phyloP scores from a whole-genome alignment of 1,139 yeast genomes.

The Protomyces inouyei region DNA sequence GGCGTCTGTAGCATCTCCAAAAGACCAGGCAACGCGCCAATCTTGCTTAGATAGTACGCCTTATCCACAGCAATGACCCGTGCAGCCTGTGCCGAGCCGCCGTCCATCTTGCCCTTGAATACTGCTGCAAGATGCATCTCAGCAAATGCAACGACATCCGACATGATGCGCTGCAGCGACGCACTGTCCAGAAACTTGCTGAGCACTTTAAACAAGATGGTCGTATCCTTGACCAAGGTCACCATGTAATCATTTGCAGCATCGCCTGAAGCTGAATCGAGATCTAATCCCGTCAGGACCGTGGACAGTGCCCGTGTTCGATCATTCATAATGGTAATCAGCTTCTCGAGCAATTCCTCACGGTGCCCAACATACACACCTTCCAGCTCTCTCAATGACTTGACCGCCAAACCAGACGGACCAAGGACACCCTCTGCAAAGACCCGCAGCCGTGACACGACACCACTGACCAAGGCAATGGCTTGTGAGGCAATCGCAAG shows the following conservation, averaged over 20 bases:
- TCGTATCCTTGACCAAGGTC: conserved; percentile 48
- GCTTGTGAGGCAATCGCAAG: conserved; percentile 64
- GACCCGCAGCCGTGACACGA: conserved; percentile 41
- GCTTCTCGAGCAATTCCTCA: conserved; percentile 59
- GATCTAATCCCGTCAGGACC: background rate
- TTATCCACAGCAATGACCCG: conserved; percentile 5
- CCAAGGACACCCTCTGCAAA: conserved; percentile 37
- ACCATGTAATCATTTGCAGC: conserved; percentile 60
- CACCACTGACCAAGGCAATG: conserved; percentile 44
- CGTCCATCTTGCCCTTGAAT: background rate
- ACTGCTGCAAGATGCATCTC: conserved; percentile 4
- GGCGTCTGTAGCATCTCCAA: background rate
- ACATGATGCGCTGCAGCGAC: conserved; percentile 8
- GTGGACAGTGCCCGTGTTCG: conserved; percentile 39
- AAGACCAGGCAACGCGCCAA: background rate
- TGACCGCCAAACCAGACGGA: conserved; percentile 26
- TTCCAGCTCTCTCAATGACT: conserved; percentile 41
- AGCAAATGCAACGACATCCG: conserved; percentile 6
- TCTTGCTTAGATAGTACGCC: conserved; percentile 14
- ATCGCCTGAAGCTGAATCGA: conserved; percentile 45
- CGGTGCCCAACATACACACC: conserved; percentile 55
- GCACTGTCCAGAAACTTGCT: conserved; percentile 47
- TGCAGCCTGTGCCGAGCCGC: background rate
- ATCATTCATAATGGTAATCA: conserved; percentile 66
- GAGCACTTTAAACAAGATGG: conserved; percentile 42